These are phyloP conservation scores for Helianthus tuberosus DNA, from an alignment of 129 eudicot genomes.

Conservation along the genomic window DNA sequence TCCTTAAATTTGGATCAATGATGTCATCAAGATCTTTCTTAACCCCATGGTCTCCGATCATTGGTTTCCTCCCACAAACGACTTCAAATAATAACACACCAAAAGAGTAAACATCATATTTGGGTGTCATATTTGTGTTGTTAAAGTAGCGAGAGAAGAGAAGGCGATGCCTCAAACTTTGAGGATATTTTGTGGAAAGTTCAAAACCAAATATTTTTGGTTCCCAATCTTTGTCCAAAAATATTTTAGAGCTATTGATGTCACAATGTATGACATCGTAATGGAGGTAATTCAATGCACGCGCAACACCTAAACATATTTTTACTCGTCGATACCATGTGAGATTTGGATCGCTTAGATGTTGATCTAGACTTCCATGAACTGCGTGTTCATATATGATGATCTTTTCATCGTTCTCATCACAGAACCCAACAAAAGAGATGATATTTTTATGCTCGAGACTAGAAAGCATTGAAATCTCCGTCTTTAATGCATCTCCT, in stretches of 20 bases:
- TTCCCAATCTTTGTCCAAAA: conserved; percentile 11
- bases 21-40: too few relatives aligned
- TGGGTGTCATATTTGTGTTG: background rate
- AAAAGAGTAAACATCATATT: conserved; percentile 17
- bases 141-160: background rate
- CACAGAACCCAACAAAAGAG: conserved; percentile 17
- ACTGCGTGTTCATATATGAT: conserved; percentile 1
- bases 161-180: background rate
- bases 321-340: conserved; percentile 7
- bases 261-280: conserved; percentile 13
- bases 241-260: conserved; percentile 13
- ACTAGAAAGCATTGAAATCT: conserved; percentile 8
- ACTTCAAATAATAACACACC: conserved; percentile 18
- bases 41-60: too few relatives aligned
- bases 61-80: conserved; percentile 15
- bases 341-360: conserved; percentile 9
- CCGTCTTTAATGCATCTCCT: conserved; percentile 4
- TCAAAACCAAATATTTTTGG: conserved; percentile 19
- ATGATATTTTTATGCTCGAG: conserved; percentile 10
- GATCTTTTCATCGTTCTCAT: background rate
- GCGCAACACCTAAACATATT: conserved; percentile 20
- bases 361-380: background rate
- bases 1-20: background rate
- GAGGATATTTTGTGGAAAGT: background rate
- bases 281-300: conserved; percentile 3